A percentile compares a stretch with the other conserved stretches of the same genome.
Evolutionary conservation across 2,329 filamentous ascomycete genomes (phyloP).

Genomic region (Colletotrichum viniferum): DNA sequence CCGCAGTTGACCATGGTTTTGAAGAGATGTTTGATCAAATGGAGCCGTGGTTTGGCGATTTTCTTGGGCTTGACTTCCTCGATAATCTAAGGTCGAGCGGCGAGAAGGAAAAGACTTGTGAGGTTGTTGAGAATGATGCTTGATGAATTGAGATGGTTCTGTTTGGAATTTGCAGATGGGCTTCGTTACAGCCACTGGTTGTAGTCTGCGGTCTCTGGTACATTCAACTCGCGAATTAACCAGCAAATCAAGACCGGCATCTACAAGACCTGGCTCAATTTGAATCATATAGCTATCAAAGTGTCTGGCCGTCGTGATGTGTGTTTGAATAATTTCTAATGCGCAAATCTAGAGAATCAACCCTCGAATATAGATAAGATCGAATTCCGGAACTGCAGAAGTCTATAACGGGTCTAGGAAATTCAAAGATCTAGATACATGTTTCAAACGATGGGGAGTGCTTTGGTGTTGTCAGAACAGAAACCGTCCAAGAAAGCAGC

Average conservation of each 20-base stretch:
- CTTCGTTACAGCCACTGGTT: neutral
- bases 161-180: neutral
- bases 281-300: fast-evolving
- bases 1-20: neutral
- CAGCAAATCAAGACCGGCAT: fast-evolving
- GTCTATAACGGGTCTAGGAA: neutral
- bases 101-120: neutral
- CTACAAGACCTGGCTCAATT: neutral
- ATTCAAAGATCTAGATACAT: neutral
- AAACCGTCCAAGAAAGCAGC: neutral
- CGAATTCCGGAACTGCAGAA: neutral
- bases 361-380: fast-evolving
- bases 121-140: neutral
- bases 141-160: neutral
- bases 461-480: neutral
- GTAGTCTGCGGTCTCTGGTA: neutral
- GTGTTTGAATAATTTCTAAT: fast-evolving
- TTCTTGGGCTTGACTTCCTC: neutral
- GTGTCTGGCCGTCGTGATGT: neutral
- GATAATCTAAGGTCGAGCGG: neutral
- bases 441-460: neutral
- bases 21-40: neutral
- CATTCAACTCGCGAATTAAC: neutral
- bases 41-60: neutral
- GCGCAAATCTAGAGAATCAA: fast-evolving